These are phyloP conservation scores for Cyanidioschyzon merolae DNA, from an alignment of 23 red algal species.

Conservation along the genomic window DNA sequence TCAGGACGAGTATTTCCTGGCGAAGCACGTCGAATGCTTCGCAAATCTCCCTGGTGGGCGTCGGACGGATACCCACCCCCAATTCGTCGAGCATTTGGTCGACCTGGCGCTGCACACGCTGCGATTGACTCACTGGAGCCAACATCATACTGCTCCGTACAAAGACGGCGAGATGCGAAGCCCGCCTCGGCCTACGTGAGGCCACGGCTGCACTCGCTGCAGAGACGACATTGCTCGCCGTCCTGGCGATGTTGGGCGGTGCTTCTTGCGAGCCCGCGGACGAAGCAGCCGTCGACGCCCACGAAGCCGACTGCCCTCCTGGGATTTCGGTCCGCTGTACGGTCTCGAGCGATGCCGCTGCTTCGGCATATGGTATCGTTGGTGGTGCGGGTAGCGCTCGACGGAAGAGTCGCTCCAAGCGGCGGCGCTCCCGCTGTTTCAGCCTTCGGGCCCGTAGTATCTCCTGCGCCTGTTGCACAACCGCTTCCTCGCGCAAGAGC, in stretches of 20 bases:
- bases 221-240: background rate
- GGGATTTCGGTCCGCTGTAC: background rate
- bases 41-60: slow-evolving; percentile 45
- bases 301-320: background rate
- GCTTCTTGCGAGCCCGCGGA: background rate
- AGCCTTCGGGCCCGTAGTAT: slow-evolving; percentile 57
- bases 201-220: background rate
- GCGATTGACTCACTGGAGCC: slow-evolving; percentile 53
- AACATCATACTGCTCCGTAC: slow-evolving; percentile 61
- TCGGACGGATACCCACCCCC: slow-evolving; percentile 55
- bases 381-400: slow-evolving; percentile 18
- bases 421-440: slow-evolving; percentile 46
- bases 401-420: slow-evolving; percentile 58
- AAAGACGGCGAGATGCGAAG: background rate
- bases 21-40: slow-evolving; percentile 86
- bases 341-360: background rate
- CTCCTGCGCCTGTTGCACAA: slow-evolving; percentile 50
- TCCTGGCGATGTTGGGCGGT: background rate
- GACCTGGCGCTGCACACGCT: slow-evolving; percentile 41
- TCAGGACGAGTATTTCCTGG: slow-evolving; percentile 48
- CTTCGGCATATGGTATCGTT: slow-evolving; percentile 10
- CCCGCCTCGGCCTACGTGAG: background rate
- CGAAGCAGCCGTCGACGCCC: background rate
- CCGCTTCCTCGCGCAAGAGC: slow-evolving; percentile 72
- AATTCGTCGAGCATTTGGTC: slow-evolving; percentile 66